These are phyloP conservation scores for Globisporangium yorkense DNA, from an alignment of 352 stramenopile genomes.

Conservation along the genomic window DNA sequence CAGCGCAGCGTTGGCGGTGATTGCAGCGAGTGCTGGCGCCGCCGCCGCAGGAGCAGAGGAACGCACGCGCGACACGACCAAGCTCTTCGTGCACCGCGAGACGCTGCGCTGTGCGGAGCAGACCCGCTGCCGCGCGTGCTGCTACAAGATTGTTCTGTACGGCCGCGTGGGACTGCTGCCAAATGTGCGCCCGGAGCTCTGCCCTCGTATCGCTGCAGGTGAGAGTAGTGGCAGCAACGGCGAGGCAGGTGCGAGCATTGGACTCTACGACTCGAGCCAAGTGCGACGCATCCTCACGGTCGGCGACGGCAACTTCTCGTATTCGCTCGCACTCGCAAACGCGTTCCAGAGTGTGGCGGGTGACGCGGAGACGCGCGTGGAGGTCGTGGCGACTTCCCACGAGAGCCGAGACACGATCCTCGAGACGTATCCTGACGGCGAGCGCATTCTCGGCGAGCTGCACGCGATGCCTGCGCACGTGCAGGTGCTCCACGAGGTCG, in stretches of 20 bases:
- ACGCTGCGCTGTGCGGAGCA: constrained; percentile 64
- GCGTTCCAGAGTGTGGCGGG: constrained; percentile 23
- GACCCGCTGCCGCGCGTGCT: constrained; percentile 76
- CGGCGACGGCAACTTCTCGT: constrained; percentile 96
- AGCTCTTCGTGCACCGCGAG: constrained; percentile 56
- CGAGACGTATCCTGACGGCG: constrained; percentile 88
- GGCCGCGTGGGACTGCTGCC: constrained; percentile 42
- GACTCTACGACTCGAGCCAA: constrained; percentile 48
- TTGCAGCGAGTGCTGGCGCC: not conserved
- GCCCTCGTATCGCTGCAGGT: constrained; percentile 34
- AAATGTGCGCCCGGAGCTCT: constrained; percentile 76
- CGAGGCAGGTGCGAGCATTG: constrained; percentile 18
- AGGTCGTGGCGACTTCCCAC: constrained; percentile 90
- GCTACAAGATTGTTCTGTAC: constrained; percentile 84
- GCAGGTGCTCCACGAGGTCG: constrained; percentile 82
- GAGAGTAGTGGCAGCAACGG: not conserved
- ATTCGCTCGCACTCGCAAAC: constrained; percentile 87
- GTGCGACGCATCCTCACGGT: constrained; percentile 83
- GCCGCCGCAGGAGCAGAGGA: constrained; percentile 1
- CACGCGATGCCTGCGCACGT: constrained; percentile 39
- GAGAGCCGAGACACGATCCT: constrained; percentile 83
- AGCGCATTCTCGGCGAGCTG: constrained; percentile 75
- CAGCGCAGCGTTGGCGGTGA: not conserved
- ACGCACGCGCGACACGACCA: constrained; percentile 38
- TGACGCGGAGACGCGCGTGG: constrained; percentile 13